Percentiles rank a stretch among this genome's conserved stretches.
Conservation (phyloP, 1,284 basidiomycete species). For the Tilletia indica region DNA sequence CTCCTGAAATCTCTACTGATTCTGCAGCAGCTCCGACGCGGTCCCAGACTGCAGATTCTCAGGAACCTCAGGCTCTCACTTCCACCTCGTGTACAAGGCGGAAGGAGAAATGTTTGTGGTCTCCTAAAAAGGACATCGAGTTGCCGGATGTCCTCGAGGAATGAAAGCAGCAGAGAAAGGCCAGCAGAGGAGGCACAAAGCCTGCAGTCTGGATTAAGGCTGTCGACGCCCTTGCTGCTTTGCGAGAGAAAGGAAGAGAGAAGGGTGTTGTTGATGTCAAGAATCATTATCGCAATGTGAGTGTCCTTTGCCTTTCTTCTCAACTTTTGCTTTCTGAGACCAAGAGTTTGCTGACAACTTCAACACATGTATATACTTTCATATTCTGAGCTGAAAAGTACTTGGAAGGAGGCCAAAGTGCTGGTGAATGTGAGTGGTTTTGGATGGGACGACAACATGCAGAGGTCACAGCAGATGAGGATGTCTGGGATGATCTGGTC, state of each 20-base stretch:
- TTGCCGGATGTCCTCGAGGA: background rate
- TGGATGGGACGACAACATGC: background rate
- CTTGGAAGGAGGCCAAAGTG: background rate
- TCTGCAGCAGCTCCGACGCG: too few relatives aligned
- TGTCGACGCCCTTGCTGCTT: background rate
- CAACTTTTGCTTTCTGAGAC: background rate
- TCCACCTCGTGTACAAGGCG: too few relatives aligned
- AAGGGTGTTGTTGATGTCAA: background rate
- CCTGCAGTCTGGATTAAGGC: constrained; percentile 1
- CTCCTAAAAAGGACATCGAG: background rate
- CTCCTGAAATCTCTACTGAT: too few relatives aligned
- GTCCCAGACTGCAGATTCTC: too few relatives aligned
- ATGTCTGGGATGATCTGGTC: constrained; percentile 1
- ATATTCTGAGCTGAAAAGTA: background rate
- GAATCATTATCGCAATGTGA: background rate
- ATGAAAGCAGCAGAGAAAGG: background rate
- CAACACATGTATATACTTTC: background rate
- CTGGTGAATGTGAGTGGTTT: background rate
- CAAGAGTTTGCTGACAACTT: too few relatives aligned
- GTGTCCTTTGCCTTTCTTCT: background rate
- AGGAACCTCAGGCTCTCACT: too few relatives aligned
- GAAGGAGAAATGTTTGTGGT: background rate
- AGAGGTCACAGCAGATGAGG: background rate
- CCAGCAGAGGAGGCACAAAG: background rate
- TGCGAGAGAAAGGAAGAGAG: background rate